Evolutionary conservation across 805 yeast genomes (phyloP).

Genomic region (Kuraishia floccosa): DNA sequence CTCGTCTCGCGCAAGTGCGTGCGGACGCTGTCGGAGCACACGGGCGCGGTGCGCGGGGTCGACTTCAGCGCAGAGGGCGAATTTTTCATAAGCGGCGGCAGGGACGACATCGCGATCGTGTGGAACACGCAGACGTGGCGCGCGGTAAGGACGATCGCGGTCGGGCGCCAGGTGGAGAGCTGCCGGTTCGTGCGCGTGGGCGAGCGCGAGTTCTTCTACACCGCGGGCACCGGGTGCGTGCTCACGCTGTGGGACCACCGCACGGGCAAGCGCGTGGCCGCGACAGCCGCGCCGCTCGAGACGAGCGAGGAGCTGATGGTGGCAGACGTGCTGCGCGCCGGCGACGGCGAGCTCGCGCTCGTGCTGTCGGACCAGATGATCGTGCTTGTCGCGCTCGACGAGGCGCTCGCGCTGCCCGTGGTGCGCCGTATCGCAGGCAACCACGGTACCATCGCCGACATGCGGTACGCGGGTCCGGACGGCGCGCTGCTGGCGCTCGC

Average conservation of each 20-base stretch:
- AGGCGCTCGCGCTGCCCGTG: constrained; percentile 26
- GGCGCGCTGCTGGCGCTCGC: constrained; percentile 63
- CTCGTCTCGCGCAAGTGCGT: constrained; percentile 65
- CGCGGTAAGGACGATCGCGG: constrained; percentile 57
- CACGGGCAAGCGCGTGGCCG: constrained; percentile 33
- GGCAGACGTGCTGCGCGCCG: constrained; percentile 34
- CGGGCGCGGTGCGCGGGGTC: constrained; percentile 77
- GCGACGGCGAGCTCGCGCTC: constrained; percentile 27
- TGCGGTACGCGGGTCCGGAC: constrained; percentile 63
- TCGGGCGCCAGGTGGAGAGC: constrained; percentile 61
- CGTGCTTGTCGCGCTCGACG: constrained; percentile 28
- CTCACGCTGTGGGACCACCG: constrained; percentile 52
- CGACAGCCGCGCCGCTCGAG: constrained; percentile 34
- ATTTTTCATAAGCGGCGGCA: constrained; percentile 68
- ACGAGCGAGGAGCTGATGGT: constrained; percentile 68
- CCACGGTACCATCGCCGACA: constrained; percentile 91
- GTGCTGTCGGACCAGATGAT: constrained; percentile 83
- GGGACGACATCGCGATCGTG: constrained; percentile 67
- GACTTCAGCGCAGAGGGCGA: constrained; percentile 46
- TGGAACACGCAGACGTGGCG: constrained; percentile 44
- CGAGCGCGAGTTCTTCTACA: constrained; percentile 30
- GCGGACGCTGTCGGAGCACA: constrained; percentile 59
- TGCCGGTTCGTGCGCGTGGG: constrained; percentile 41
- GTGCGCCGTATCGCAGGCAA: constrained; percentile 70
- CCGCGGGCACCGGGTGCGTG: constrained; percentile 74